Evolutionary conservation across 116 monocot genomes (phyloP).

Genomic region (Iris pallida): DNA sequence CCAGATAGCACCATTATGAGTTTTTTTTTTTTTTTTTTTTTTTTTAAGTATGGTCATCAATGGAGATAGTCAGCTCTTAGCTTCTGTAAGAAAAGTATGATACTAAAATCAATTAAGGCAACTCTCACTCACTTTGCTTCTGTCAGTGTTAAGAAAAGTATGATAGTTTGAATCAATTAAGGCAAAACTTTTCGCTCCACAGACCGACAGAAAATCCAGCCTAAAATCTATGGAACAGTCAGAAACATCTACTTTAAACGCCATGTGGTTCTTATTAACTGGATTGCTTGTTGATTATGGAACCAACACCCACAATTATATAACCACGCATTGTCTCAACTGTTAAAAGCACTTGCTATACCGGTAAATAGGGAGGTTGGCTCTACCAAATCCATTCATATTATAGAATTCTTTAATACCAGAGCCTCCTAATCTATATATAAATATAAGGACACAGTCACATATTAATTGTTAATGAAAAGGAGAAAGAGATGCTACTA

Average conservation of each 20-base stretch:
- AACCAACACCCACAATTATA: neutral
- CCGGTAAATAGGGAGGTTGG: neutral
- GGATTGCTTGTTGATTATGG: neutral
- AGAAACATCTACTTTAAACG: neutral
- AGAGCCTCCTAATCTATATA: neutral
- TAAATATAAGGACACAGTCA: neutral
- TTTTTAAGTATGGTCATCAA: too few relatives aligned
- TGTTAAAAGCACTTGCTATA: neutral
- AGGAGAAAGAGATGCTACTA: neutral
- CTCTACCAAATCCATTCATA: conserved; percentile 4
- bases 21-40: too few relatives aligned
- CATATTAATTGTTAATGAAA: too few relatives aligned
- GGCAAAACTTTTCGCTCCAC: neutral
- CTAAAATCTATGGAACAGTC: neutral
- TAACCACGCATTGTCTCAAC: neutral
- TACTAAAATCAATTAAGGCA: neutral
- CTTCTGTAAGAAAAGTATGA: too few relatives aligned
- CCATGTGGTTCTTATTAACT: neutral
- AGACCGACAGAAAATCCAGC: neutral
- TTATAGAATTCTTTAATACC: neutral
- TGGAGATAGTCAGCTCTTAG: too few relatives aligned
- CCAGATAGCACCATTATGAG: too few relatives aligned
- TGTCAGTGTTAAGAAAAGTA: too few relatives aligned
- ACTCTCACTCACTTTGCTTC: too few relatives aligned
- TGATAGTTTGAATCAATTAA: neutral